Evolutionary conservation across 177 flowering plant genomes (phyloP).

Genomic region (Vitis hybrid): DNA sequence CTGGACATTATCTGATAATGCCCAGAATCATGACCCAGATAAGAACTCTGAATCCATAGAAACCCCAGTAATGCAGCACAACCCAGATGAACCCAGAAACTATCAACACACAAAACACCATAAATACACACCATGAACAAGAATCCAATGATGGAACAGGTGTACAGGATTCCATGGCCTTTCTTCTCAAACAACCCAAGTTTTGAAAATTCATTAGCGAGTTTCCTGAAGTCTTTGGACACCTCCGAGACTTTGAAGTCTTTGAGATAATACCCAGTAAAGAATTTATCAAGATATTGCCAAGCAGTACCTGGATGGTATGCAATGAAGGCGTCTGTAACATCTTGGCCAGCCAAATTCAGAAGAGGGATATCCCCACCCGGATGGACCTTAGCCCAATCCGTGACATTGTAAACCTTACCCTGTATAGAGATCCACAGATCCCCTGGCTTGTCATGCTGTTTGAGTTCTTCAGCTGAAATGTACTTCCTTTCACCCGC

Average conservation of each 20-base stretch:
- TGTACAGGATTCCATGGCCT: constrained; percentile 44
- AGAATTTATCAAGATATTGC: constrained; percentile 58
- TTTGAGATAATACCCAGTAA: constrained; percentile 53
- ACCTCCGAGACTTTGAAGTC: constrained; percentile 69
- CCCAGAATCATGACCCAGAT: constrained; percentile 91
- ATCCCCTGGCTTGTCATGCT: constrained; percentile 64
- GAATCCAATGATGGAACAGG: constrained; percentile 29
- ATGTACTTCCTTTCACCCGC: constrained; percentile 50
- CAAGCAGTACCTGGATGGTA: constrained; percentile 87
- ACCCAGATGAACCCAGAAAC: constrained; percentile 51
- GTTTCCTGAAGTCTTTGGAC: constrained; percentile 67
- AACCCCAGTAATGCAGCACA: constrained; percentile 64
- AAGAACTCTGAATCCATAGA: constrained; percentile 76
- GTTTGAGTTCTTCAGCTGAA: constrained; percentile 49
- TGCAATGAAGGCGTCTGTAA: constrained; percentile 86
- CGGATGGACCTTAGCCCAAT: constrained; percentile 75
- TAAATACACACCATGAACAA: constrained; percentile 33
- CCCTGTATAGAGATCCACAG: constrained; percentile 91
- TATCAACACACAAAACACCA: constrained; percentile 51
- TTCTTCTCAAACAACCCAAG: constrained; percentile 83
- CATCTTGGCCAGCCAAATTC: constrained; percentile 79
- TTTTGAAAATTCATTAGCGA: constrained; percentile 51
- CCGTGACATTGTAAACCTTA: constrained; percentile 74
- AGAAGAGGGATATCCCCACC: constrained; percentile 73
- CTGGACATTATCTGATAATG: constrained; percentile 68